Evolutionary conservation across 2,329 filamentous ascomycete genomes (phyloP).

Genomic region (Apiospora hydei): DNA sequence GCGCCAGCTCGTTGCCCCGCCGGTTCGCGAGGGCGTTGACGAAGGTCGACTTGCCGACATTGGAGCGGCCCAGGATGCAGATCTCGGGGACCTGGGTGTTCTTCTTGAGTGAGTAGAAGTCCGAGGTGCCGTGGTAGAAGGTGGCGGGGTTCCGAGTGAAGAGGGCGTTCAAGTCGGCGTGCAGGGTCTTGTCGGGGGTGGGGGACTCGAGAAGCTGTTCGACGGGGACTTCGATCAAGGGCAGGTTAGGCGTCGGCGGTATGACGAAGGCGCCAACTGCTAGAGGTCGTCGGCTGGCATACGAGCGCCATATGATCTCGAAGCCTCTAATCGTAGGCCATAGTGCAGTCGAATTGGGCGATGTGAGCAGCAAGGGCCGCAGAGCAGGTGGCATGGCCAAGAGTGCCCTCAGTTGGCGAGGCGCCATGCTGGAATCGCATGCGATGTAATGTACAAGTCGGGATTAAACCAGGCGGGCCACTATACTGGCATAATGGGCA

Average conservation of each 20-base stretch:
- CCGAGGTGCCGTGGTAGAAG: constrained; percentile 38
- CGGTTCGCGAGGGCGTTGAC: constrained; percentile 81
- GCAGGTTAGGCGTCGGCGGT: constrained; percentile 36
- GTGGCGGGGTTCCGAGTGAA: constrained; percentile 38
- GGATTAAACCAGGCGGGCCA: background rate
- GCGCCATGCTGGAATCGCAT: constrained; percentile 28
- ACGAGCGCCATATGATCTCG: constrained; percentile 3
- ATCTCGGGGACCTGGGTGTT: constrained; percentile 67
- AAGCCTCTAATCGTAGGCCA: background rate
- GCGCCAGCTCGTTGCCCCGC: constrained; percentile 53
- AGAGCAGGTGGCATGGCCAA: constrained; percentile 39
- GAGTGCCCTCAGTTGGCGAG: constrained; percentile 34
- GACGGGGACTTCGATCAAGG: constrained; percentile 37
- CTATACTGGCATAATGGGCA: background rate
- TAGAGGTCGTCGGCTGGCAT: constrained; percentile 29
- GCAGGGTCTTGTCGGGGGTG: constrained; percentile 34
- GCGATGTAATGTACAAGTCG: background rate
- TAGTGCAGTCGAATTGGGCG: constrained; percentile 24
- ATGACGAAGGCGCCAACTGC: constrained; percentile 39
- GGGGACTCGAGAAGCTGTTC: constrained; percentile 42
- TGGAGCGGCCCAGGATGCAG: constrained; percentile 84
- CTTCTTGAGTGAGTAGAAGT: constrained; percentile 55
- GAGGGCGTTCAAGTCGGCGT: constrained; percentile 34
- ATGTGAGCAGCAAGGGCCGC: constrained; percentile 35
- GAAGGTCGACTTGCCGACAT: constrained; percentile 88